Evolutionary conservation across 2,329 filamentous ascomycete species (phyloP), one percentile per base, ranked within the genome.

Genomic region (Zalaria sp.): DNA sequence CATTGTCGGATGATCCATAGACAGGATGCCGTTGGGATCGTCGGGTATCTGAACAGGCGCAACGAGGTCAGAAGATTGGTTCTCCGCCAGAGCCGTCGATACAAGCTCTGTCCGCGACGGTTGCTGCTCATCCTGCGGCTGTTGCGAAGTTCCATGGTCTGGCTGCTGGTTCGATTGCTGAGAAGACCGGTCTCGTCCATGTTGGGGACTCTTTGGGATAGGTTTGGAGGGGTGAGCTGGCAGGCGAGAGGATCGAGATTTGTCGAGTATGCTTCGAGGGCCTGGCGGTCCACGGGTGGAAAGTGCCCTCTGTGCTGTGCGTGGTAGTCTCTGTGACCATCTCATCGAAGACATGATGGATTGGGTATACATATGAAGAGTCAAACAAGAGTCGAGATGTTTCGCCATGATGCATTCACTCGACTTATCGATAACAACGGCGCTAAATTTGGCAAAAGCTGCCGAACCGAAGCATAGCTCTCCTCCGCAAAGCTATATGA

Each of bases 41-140:
- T 77, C 68, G 9, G 75, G 73, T 26, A 79, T 72, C 48, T 76
- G 62, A 2, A 81, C 75, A 6, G 76, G 73, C 5, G 75, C 65
- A 34, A 78, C 59, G 25, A 81, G 68, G 29, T 64, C 60, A 43
- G 54, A 55, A 35, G 68, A 64, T 5, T 71, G 57, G 35, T 64
- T 58, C 38, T 66, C 56, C 36, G 65, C 60, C 38, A 75, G 62
- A 5, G 64, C 60, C 31, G 60, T 56, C 27, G 67, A 62, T 25
- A 68, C 60, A 37, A 65, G 60, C 44, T 68, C 59, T 8, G 60
- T 53, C 46, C 54, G 57, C n/a, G 59, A 57, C 42, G 43, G 47
- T 49, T 50, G 25, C 32, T 41, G 42, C 36, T 37, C 32, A 34
- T 41, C 10, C 18, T 44, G 11, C 28, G 41, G 34, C 39, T 38